Conservation (phyloP, 768 basidiomycete genomes). For the Phaffia australis region DNA sequence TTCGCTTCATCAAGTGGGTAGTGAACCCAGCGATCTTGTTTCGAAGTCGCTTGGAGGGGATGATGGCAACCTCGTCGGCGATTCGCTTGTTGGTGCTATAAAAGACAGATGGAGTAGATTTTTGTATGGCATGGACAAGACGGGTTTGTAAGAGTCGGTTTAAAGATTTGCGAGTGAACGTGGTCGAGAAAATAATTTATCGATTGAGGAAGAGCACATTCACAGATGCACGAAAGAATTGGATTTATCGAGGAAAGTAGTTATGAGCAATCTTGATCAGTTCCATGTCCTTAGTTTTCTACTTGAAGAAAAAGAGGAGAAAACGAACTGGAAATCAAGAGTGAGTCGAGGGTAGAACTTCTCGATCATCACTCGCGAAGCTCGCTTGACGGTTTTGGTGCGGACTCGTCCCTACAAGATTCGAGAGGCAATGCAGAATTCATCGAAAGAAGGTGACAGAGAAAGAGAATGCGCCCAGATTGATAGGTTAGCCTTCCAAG, state of each 20-base stretch:
- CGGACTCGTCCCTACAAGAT: constrained; percentile 82
- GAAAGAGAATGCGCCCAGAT: background rate
- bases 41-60: constrained; percentile 95
- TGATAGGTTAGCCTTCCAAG: background rate
- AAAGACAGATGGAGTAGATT: background rate
- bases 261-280: background rate
- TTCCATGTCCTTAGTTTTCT: background rate
- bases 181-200: background rate
- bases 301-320: background rate
- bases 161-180: background rate
- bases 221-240: background rate
- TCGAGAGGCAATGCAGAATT: background rate
- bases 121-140: background rate
- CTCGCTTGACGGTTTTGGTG: constrained; percentile 99
- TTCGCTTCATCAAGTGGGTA: constrained; percentile 99
- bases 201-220: background rate
- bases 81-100: constrained; percentile 87
- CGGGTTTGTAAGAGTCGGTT: background rate
- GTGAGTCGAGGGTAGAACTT: constrained; percentile 99
- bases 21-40: constrained; percentile 99
- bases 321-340: constrained; percentile 74
- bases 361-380: constrained; percentile 96
- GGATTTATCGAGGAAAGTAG: background rate
- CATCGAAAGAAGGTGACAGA: background rate
- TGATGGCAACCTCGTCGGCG: constrained; percentile 66